A percentile compares a stretch with the other conserved stretches of the same genome.
These are phyloP conservation scores for Vitis hybrid DNA, from an alignment of 177 flowering plant genomes.

Conservation along the genomic window DNA sequence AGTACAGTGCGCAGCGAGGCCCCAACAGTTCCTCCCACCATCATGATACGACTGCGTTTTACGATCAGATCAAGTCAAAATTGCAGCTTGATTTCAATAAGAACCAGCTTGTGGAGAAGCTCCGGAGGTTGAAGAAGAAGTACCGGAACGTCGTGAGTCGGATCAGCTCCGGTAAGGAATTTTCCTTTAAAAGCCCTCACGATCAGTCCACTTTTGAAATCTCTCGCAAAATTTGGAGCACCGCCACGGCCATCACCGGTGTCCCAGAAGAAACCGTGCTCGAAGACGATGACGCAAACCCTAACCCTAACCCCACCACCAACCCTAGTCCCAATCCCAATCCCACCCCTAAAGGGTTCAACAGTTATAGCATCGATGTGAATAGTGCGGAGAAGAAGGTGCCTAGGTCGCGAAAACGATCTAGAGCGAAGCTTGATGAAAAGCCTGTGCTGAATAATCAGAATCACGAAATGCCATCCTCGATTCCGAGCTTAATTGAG, in stretches of 20 bases:
- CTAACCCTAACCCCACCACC: conserved; percentile 25
- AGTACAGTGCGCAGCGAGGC: conserved; percentile 59
- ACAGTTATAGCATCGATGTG: conserved; percentile 12
- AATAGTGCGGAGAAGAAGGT: conserved; percentile 27
- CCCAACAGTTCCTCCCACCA: conserved; percentile 40
- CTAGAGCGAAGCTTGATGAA: conserved; percentile 29
- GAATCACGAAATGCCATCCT: conserved; percentile 7
- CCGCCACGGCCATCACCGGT: not conserved
- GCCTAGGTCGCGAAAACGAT: conserved; percentile 37
- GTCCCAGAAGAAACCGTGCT: conserved; percentile 22
- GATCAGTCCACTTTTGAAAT: conserved; percentile 93
- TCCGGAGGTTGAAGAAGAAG: conserved; percentile 92
- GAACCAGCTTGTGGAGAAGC: conserved; percentile 94
- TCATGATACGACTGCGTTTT: conserved; percentile 79
- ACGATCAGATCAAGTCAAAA: conserved; percentile 85
- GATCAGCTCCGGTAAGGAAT: conserved; percentile 71
- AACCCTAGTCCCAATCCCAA: not conserved
- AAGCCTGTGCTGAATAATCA: conserved; percentile 20
- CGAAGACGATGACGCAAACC: conserved; percentile 46
- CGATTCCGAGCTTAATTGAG: conserved; percentile 50
- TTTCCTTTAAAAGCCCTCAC: conserved; percentile 77
- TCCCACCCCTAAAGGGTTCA: conserved; percentile 19
- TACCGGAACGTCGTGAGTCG: conserved; percentile 67
- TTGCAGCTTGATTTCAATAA: conserved; percentile 93
- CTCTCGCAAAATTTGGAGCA: conserved; percentile 86